A percentile compares a stretch with the other conserved stretches of the same genome.
phyloP scores from a whole-genome alignment of 2,329 filamentous ascomycete species.

The Aspergillus costaricaensis region DNA sequence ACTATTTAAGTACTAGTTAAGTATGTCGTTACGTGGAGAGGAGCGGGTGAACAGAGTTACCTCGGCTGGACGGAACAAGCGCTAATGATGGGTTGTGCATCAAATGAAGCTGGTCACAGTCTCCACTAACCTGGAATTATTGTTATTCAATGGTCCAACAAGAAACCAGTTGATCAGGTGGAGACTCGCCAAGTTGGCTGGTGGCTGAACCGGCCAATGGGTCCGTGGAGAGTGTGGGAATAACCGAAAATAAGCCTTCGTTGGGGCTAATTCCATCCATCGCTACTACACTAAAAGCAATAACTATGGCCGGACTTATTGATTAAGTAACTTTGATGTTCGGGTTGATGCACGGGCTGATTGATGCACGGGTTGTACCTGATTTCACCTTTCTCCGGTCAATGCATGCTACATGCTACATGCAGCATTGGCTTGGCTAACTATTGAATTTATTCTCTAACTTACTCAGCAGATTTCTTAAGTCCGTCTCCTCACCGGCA shows the following conservation, averaged over 20 bases:
- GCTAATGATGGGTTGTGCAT: not conserved
- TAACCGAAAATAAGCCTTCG: not conserved
- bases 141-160: not conserved
- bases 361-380: too few relatives aligned
- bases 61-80: not conserved
- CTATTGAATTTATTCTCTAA: too few relatives aligned
- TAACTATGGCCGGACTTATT: too few relatives aligned
- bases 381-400: too few relatives aligned
- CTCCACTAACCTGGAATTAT: not conserved
- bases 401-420: too few relatives aligned
- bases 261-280: not conserved
- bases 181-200: not conserved
- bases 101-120: not conserved
- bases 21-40: too few relatives aligned
- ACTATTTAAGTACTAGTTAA: too few relatives aligned
- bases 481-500: slow-evolving; percentile 30
- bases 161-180: not conserved
- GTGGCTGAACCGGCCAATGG: not conserved
- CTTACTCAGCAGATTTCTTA: not conserved
- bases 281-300: too few relatives aligned
- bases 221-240: not conserved
- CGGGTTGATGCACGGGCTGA: too few relatives aligned
- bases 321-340: too few relatives aligned
- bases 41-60: not conserved
- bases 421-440: too few relatives aligned